Conservation (phyloP, 345 rosid species). For the Eucalyptus lansdowneana region DNA sequence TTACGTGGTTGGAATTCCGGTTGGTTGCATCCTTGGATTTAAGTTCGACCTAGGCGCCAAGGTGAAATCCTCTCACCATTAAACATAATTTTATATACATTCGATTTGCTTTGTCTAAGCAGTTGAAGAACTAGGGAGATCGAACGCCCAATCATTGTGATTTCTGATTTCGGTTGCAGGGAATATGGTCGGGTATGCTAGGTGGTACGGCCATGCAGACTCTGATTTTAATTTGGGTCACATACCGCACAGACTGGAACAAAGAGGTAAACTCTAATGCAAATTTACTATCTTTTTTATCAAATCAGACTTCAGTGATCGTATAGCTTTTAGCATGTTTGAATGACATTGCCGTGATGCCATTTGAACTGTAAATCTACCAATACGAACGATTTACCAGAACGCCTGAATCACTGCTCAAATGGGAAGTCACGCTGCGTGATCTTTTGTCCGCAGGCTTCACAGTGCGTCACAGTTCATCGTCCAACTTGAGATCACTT, state of each 20-base stretch:
- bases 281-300: neutral
- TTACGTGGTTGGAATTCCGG: conserved; percentile 22
- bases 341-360: neutral
- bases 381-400: neutral
- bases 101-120: neutral
- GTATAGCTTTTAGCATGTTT: neutral
- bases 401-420: neutral
- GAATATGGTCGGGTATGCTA: conserved; percentile 35
- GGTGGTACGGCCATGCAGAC: conserved; percentile 31
- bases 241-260: conserved; percentile 29
- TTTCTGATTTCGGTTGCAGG: neutral
- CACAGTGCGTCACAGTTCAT: neutral
- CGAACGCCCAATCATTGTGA: neutral
- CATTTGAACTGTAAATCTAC: neutral
- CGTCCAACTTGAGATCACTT: neutral
- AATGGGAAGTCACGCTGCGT: neutral
- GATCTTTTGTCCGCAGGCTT: neutral
- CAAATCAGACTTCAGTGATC: neutral
- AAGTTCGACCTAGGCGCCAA: conserved; percentile 6
- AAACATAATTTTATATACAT: too few species aligned
- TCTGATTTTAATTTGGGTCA: conserved; percentile 15
- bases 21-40: conserved; percentile 27
- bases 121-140: neutral
- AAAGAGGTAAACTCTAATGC: conserved; percentile 6
- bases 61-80: neutral